Percentiles rank a stretch among this genome's conserved stretches.
Evolutionary conservation across 2,329 filamentous ascomycete species (phyloP).

Genomic region (Cladophialophora bantiana): DNA sequence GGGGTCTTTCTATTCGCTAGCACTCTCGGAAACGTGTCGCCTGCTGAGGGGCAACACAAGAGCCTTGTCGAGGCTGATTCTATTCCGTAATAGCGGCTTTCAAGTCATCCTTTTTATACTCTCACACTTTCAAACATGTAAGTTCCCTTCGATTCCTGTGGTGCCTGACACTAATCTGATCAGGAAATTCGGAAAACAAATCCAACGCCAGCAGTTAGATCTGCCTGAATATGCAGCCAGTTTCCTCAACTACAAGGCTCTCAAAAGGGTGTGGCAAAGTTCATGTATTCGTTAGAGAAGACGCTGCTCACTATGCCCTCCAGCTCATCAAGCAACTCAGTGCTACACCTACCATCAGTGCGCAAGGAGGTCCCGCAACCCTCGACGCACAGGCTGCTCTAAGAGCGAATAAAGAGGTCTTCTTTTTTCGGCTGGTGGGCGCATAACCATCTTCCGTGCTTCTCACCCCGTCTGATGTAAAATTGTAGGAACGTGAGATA

Average conservation of each 20-base stretch:
- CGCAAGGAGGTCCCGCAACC: slow-evolving; percentile 68
- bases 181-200: slow-evolving; percentile 99
- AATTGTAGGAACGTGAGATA: slow-evolving; percentile 83
- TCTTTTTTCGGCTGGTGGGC: slow-evolving; percentile 92
- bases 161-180: slow-evolving; percentile 28
- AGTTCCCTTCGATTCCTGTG: slow-evolving; percentile 18
- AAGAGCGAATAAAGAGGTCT: slow-evolving; percentile 96
- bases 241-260: slow-evolving; percentile 98
- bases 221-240: slow-evolving; percentile 99
- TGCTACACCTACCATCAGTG: slow-evolving; percentile 81
- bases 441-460: background rate
- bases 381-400: slow-evolving; percentile 61
- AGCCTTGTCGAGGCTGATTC: slow-evolving; percentile 19
- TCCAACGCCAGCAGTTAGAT: slow-evolving; percentile 98
- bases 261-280: slow-evolving; percentile 81
- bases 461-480: slow-evolving; percentile 10
- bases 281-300: slow-evolving; percentile 22
- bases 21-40: slow-evolving; percentile 12
- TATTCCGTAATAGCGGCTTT: slow-evolving; percentile 15
- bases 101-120: background rate
- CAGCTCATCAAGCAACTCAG: slow-evolving; percentile 99
- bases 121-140: slow-evolving; percentile 38
- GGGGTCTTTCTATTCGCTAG: slow-evolving; percentile 19
- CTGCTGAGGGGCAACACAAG: background rate
- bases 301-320: slow-evolving; percentile 40